Percentiles rank a stretch among this genome's conserved stretches.
Evolutionary conservation across 192 early-diverging fungal species (phyloP).

Genomic region (Backusella luteola): DNA sequence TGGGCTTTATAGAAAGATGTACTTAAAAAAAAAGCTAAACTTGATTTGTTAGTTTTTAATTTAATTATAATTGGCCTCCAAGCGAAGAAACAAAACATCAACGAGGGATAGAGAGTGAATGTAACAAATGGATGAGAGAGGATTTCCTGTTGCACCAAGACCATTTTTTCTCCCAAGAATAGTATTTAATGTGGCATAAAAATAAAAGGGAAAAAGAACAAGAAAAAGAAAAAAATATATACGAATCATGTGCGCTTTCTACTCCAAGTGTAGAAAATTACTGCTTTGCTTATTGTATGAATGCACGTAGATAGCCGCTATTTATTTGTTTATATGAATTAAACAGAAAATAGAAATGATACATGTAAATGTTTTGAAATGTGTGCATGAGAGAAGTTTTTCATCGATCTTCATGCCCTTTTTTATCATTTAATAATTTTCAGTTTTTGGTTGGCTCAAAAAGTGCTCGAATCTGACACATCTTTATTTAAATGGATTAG

Average conservation of each 20-base stretch:
- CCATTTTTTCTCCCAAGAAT: background rate
- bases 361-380: too few species aligned
- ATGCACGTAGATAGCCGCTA: background rate
- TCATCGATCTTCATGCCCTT: background rate
- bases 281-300: background rate
- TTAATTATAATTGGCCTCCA: background rate
- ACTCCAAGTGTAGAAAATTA: background rate
- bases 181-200: background rate
- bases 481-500: conserved; percentile 1
- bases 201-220: background rate
- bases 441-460: background rate
- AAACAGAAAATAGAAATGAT: too few species aligned
- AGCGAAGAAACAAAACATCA: too few species aligned
- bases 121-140: background rate
- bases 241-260: background rate
- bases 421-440: background rate
- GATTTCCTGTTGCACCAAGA: background rate
- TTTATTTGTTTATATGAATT: background rate
- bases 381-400: background rate
- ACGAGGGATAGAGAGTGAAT: background rate
- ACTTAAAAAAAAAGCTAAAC: background rate
- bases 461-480: background rate
- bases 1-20: background rate
- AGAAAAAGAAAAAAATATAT: background rate
- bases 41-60: background rate